Percentiles rank a stretch among this genome's conserved stretches.
phyloP scores from a whole-genome alignment of 2,329 filamentous ascomycete species.

The Arachnopeziza araneosa region DNA sequence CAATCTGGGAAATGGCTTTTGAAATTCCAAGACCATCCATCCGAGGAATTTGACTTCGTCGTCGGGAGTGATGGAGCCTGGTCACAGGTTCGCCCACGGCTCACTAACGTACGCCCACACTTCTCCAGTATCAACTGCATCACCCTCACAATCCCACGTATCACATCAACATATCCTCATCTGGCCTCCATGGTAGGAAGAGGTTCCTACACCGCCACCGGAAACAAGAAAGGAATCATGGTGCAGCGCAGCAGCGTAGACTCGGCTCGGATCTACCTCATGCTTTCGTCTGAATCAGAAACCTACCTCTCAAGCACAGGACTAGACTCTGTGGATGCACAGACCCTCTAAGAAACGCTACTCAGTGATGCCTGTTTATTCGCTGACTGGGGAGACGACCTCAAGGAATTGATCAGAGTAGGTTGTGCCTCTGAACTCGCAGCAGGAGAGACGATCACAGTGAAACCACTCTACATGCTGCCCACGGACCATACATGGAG shows the following conservation, averaged over 20 bases:
- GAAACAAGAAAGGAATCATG: constrained; percentile 6
- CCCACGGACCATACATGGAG: constrained; percentile 13
- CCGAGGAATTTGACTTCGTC: constrained; percentile 31
- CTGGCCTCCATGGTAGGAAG: constrained; percentile 11
- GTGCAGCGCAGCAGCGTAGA: constrained; percentile 10
- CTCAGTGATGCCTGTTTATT: constrained; percentile 3
- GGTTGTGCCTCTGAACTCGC: neutral
- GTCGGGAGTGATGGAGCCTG: constrained; percentile 41
- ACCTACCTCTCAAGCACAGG: constrained; percentile 1
- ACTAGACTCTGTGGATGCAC: neutral
- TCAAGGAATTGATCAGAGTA: constrained; percentile 6
- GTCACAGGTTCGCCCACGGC: constrained; percentile 32
- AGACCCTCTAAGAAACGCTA: constrained; percentile 1
- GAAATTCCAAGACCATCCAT: neutral
- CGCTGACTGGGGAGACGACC: constrained; percentile 2
- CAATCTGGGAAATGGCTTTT: neutral
- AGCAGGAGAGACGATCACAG: neutral
- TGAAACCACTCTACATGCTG: constrained; percentile 10
- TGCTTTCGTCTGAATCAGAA: constrained; percentile 2
- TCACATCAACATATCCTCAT: constrained; percentile 5
- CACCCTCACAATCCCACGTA: constrained; percentile 14
- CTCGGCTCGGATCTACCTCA: constrained; percentile 15
- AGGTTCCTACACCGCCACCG: constrained; percentile 10
- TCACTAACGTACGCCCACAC: constrained; percentile 4
- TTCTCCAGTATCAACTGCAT: constrained; percentile 10